Evolutionary conservation across 2,329 filamentous ascomycete genomes (phyloP).

Genomic region (Pseudogymnoascus sp.): DNA sequence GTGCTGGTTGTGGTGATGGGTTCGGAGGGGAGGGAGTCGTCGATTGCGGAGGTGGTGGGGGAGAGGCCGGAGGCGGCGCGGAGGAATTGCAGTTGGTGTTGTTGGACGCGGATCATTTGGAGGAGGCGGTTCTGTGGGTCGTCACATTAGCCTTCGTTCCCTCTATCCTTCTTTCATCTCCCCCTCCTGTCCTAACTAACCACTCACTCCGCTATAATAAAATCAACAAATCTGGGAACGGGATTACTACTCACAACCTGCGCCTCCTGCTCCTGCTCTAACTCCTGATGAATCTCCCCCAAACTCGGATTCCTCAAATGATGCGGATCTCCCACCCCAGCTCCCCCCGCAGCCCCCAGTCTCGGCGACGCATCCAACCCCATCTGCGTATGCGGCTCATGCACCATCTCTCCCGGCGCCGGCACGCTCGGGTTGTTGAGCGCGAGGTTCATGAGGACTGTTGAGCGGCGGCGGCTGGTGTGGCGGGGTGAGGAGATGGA

Average conservation of each 20-base stretch:
- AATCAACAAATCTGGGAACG: not conserved
- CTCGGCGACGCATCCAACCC: not conserved
- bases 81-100: constrained; percentile 57
- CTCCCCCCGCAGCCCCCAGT: not conserved
- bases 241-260: constrained; percentile 50
- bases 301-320: constrained; percentile 62
- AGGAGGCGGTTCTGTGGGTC: constrained; percentile 58
- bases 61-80: constrained; percentile 35
- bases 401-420: constrained; percentile 58
- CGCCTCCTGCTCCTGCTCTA: constrained; percentile 70
- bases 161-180: not conserved
- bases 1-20: constrained; percentile 34
- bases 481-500: constrained; percentile 35
- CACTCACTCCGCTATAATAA: not conserved
- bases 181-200: not conserved
- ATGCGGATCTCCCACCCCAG: constrained; percentile 40
- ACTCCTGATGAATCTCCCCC: constrained; percentile 69
- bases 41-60: constrained; percentile 31
- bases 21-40: constrained; percentile 31
- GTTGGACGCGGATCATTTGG: constrained; percentile 67
- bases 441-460: constrained; percentile 64
- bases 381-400: constrained; percentile 32
- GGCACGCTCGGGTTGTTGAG: constrained; percentile 62
- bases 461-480: constrained; percentile 53
- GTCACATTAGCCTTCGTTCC: not conserved